Base-by-base conservation (phyloP, 1,284 basidiomycete genomes). In the Filobasidium uniguttulatum region DNA sequence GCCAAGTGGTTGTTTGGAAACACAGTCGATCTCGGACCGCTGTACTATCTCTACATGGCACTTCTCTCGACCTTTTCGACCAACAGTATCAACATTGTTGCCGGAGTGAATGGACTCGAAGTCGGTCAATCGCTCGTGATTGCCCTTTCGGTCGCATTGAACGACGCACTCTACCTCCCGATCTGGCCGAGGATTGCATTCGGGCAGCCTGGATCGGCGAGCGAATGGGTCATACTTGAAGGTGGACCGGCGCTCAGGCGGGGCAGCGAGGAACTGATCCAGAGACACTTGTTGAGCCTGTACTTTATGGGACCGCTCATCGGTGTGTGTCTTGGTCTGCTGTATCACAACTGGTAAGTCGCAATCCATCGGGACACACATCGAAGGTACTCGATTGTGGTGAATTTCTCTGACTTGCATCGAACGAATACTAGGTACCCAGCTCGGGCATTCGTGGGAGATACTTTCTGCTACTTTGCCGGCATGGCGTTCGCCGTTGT, bases 21-120 rank as follows among this genome's bases (percentile, higher is more conserved):
- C 1, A 73, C 94, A 3, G 66, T 98, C n/a, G 83, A 97, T 56
- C 76, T 99, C 8, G 91, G 90, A 2, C 87, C 87, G 0, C 69
- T 97, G 14, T 98, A 98, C 71, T 98, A 98, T 67, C 56, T 93
- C 43, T 99, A 97, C 73, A 96, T 99, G 82, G 80, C 87, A 5
- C 72, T 97, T 30, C 75, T 99, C 8, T 96, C 91, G 14, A 98
- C 89, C 0, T 99, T 98, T 67, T 82, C 88, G 53, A 97, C 91
- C 12, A 98, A 99, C 71, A 85, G 85, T 66, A 96, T 98, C 76
- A 99, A 99, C 68, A 98, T 99, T 59, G 79, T 99, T 7, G 94
- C 93, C 3, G 94, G 94, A 5, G 86, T 97, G 60, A 98, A 98
- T 64, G 94, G 93, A 10, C 83, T 94, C 1, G 94, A 99, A 73